These are phyloP conservation scores for Ceratobasidium theobromae DNA, from an alignment of 1,284 basidiomycete genomes.

Conservation along the genomic window DNA sequence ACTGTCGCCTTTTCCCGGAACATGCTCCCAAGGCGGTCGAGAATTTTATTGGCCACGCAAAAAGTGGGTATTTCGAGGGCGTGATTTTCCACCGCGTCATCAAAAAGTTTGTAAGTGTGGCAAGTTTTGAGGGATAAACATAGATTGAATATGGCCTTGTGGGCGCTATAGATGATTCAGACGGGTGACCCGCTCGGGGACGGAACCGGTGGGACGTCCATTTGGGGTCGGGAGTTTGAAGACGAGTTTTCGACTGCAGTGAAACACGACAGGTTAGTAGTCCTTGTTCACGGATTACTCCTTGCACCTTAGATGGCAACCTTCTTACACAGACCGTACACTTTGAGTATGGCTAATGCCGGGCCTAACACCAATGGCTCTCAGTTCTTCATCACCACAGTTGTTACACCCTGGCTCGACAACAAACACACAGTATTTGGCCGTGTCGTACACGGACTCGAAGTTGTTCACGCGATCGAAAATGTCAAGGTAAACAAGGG, in stretches of 20 bases:
- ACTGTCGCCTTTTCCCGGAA: constrained; percentile 86
- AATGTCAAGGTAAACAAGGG: constrained; percentile 72
- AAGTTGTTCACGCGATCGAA: constrained; percentile 62
- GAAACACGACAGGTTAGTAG: constrained; percentile 79
- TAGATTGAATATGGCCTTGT: not conserved
- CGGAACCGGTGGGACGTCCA: constrained; percentile 94
- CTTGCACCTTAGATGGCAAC: not conserved
- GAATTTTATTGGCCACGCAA: constrained; percentile 95
- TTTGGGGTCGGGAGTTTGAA: constrained; percentile 94
- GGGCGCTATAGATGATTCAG: constrained; percentile 76
- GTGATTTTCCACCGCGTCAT: constrained; percentile 98
- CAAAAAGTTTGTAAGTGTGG: constrained; percentile 74
- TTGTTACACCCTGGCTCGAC: constrained; percentile 92
- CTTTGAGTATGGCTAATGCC: constrained; percentile 99
- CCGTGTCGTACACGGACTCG: constrained; percentile 63
- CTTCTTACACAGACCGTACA: constrained; percentile 72
- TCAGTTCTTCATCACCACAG: constrained; percentile 99
- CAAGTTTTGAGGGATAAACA: not conserved
- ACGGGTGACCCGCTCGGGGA: constrained; percentile 97
- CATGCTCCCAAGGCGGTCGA: constrained; percentile 94
- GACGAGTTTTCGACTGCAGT: constrained; percentile 91
- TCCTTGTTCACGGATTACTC: not conserved
- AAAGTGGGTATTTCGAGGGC: constrained; percentile 90
- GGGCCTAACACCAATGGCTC: constrained; percentile 92
- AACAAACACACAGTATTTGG: constrained; percentile 97